These are phyloP conservation scores for Cadophora sp. DNA, from an alignment of 2,329 filamentous ascomycete genomes.

Conservation along the genomic window DNA sequence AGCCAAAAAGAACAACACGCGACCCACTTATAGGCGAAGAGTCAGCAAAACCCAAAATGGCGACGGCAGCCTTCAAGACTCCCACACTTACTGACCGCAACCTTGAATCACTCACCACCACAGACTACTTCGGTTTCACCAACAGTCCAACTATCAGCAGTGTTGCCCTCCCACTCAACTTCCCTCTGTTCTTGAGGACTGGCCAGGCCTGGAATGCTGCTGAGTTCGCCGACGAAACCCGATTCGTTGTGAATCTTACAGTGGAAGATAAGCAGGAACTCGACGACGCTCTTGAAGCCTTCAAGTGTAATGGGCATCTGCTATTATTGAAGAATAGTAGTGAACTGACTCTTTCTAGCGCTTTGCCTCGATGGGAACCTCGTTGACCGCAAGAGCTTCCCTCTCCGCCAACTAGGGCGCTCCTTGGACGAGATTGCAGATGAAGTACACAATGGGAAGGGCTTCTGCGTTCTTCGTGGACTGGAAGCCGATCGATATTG, in stretches of 20 bases:
- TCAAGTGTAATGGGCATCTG: conserved; percentile 18
- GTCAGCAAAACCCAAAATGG: neutral
- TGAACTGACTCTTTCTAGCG: conserved; percentile 8
- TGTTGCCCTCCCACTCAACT: neutral
- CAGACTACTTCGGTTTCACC: neutral
- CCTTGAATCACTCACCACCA: neutral
- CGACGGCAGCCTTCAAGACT: neutral
- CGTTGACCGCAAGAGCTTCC: conserved; percentile 45
- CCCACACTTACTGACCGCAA: neutral
- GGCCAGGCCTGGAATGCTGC: neutral
- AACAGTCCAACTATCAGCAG: neutral
- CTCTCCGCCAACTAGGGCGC: conserved; percentile 46
- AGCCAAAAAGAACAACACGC: too few relatives aligned
- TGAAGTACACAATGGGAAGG: conserved; percentile 49
- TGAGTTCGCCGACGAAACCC: neutral
- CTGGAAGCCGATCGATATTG: conserved; percentile 47
- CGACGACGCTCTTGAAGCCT: conserved; percentile 16
- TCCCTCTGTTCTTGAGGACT: neutral
- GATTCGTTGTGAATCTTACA: conserved; percentile 4
- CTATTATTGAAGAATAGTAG: neutral
- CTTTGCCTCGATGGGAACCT: conserved; percentile 24
- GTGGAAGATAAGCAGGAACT: conserved; percentile 15
- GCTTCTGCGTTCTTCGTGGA: conserved; percentile 51
- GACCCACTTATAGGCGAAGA: neutral
- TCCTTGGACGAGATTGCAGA: conserved; percentile 43